phyloP scores from a whole-genome alignment of 2,329 filamentous ascomycete species.

The Aureobasidium zeae region DNA sequence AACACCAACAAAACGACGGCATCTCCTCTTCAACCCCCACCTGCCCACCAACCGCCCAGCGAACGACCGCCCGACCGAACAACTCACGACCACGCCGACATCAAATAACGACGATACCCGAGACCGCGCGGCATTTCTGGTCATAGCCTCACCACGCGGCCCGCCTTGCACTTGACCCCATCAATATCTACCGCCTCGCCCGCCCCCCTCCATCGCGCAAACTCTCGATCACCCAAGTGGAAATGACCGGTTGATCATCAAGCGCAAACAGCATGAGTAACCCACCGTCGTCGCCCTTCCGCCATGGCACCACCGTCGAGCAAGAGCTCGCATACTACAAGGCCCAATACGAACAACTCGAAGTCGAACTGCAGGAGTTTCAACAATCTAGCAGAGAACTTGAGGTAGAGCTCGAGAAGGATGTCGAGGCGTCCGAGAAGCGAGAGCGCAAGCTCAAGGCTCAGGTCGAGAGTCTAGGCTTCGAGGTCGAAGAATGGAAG shows the following conservation, averaged over 20 bases:
- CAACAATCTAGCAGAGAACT: slow-evolving; percentile 88
- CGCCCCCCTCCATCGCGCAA: slow-evolving; percentile 3
- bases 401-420: slow-evolving; percentile 89
- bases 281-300: slow-evolving; percentile 31
- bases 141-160: slow-evolving; percentile 9
- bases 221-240: background rate
- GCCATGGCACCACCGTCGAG: slow-evolving; percentile 39
- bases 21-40: slow-evolving; percentile 5
- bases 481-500: slow-evolving; percentile 98
- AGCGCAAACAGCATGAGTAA: slow-evolving; percentile 16
- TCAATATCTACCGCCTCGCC: background rate
- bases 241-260: slow-evolving; percentile 5
- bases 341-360: slow-evolving; percentile 84
- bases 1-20: slow-evolving; percentile 8
- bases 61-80: slow-evolving; percentile 8
- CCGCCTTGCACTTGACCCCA: background rate
- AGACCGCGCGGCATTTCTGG: slow-evolving; percentile 6
- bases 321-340: slow-evolving; percentile 93
- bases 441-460: slow-evolving; percentile 76
- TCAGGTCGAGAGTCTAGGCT: slow-evolving; percentile 74
- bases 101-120: slow-evolving; percentile 10
- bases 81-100: no score
- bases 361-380: slow-evolving; percentile 86
- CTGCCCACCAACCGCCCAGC: slow-evolving; percentile 2
- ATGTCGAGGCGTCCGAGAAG: slow-evolving; percentile 91